phyloP scores from a whole-genome alignment of 805 yeast genomes.

The Saccharomyces mikatae region DNA sequence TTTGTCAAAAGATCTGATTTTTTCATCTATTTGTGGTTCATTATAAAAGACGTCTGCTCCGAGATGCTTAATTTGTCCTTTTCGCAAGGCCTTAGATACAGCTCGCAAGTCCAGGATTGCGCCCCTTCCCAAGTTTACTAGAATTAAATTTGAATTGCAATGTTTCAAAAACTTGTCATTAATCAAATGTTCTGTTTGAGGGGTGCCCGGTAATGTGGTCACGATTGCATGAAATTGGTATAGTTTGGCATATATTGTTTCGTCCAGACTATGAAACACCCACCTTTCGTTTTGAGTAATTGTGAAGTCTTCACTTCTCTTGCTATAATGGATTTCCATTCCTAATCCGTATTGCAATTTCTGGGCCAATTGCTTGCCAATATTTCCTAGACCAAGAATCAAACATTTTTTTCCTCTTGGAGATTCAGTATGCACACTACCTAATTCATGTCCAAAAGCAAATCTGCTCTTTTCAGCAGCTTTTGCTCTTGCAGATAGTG shows the following conservation, averaged over 20 bases:
- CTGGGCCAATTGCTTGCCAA: slow-evolving; percentile 47
- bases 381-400: slow-evolving; percentile 54
- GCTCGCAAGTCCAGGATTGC: slow-evolving; percentile 44
- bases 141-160: slow-evolving; percentile 17
- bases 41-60: slow-evolving; percentile 54
- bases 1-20: slow-evolving; percentile 16
- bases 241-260: slow-evolving; percentile 30
- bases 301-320: slow-evolving; percentile 33
- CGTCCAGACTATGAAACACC: slow-evolving; percentile 31
- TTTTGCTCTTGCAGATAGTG: slow-evolving; percentile 34
- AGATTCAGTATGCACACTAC: slow-evolving; percentile 30
- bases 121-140: slow-evolving; percentile 59
- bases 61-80: slow-evolving; percentile 43
- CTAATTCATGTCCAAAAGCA: slow-evolving; percentile 34
- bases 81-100: slow-evolving; percentile 35
- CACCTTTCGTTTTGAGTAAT: slow-evolving; percentile 19
- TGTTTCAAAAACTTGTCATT: slow-evolving; percentile 34
- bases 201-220: slow-evolving; percentile 50
- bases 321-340: slow-evolving; percentile 51
- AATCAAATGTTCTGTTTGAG: slow-evolving; percentile 43
- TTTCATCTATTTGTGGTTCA: slow-evolving; percentile 39
- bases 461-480: slow-evolving; percentile 16
- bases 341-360: slow-evolving; percentile 43
- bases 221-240: slow-evolving; percentile 44
- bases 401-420: slow-evolving; percentile 48